These are phyloP conservation scores for Irpex sp. DNA, from an alignment of 1,284 basidiomycete species.

Conservation along the genomic window DNA sequence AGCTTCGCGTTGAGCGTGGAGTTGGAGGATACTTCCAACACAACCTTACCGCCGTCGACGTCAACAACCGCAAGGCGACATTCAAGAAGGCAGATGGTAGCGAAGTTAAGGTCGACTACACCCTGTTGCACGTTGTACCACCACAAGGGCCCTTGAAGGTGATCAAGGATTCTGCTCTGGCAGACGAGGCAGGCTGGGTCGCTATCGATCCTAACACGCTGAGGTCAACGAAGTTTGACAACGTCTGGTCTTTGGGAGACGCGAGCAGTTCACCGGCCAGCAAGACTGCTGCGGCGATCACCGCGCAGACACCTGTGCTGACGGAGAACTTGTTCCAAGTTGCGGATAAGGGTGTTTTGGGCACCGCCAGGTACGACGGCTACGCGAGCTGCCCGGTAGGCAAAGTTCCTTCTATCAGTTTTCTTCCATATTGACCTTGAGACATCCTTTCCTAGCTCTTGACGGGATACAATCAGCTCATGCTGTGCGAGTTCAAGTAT, in stretches of 20 bases:
- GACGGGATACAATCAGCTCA: conserved; percentile 82
- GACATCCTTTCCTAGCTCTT: conserved; percentile 49
- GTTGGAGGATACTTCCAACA: conserved; percentile 81
- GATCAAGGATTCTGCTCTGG: conserved; percentile 77
- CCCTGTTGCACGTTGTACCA: conserved; percentile 85
- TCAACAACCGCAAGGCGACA: conserved; percentile 70
- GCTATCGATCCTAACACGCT: conserved; percentile 80
- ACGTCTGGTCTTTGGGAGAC: conserved; percentile 91
- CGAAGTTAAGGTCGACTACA: conserved; percentile 72
- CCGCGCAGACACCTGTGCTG: conserved; percentile 88
- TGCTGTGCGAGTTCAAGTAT: conserved; percentile 92
- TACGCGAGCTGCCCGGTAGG: conserved; percentile 83
- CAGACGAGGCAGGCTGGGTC: conserved; percentile 86
- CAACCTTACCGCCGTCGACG: conserved; percentile 79
- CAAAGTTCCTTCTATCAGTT: conserved; percentile 12
- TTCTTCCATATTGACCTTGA: not conserved
- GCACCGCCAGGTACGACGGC: conserved; percentile 71
- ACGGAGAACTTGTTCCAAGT: conserved; percentile 84
- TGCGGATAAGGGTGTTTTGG: conserved; percentile 69
- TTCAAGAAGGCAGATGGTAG: conserved; percentile 75
- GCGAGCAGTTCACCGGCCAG: conserved; percentile 90
- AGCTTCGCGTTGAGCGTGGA: conserved; percentile 75
- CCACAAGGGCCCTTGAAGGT: conserved; percentile 88
- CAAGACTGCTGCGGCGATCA: conserved; percentile 95
- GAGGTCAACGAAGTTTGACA: conserved; percentile 80